A percentile compares a stretch with the other conserved stretches of the same genome.
Evolutionary conservation across 106 monocot genomes (phyloP).

Genomic region (Dendrobium huoshanense): DNA sequence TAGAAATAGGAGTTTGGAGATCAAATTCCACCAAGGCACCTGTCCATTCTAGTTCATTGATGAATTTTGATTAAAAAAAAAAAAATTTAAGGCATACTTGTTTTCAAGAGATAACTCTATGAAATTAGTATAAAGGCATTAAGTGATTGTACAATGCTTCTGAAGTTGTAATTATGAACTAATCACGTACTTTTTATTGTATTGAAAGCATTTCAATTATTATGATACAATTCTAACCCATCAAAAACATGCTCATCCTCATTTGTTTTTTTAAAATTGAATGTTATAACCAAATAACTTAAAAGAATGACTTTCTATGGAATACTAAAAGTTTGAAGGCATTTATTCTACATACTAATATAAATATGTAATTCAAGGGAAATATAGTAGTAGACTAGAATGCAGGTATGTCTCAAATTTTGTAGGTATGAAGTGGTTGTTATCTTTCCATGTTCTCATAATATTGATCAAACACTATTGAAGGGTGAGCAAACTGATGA

Average conservation of each 20-base stretch:
- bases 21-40: no score
- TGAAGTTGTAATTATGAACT: not conserved
- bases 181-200: not conserved
- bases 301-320: not conserved
- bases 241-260: not conserved
- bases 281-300: not conserved
- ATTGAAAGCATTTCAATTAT: not conserved
- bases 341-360: no score
- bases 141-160: not conserved
- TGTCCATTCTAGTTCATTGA: no score
- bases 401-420: no score
- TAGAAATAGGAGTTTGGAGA: no score
- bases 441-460: no score
- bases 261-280: not conserved
- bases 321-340: no score
- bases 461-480: no score
- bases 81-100: not conserved
- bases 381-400: no score
- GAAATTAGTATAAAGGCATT: not conserved
- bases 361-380: no score
- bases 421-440: no score
- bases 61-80: not conserved
- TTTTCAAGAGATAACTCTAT: not conserved
- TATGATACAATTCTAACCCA: not conserved
- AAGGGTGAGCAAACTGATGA: no score